These are phyloP conservation scores for Trichocomaceae sp. DNA, from an alignment of 2,329 filamentous ascomycete species.

Conservation along the genomic window DNA sequence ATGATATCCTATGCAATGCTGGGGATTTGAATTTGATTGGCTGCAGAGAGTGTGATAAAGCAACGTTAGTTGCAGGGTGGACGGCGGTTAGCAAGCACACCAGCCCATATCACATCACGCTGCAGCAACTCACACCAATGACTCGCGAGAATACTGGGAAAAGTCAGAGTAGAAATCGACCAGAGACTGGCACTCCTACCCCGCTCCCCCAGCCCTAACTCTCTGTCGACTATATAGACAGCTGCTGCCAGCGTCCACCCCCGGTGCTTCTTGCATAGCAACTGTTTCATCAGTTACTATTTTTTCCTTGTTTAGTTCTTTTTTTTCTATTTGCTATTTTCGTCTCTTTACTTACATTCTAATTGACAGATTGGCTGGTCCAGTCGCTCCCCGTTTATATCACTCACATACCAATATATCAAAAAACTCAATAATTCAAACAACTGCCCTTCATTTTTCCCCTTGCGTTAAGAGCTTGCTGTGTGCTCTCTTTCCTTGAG, in stretches of 20 bases:
- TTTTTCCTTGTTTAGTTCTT: slow-evolving; percentile 17
- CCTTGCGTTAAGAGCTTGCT: background rate
- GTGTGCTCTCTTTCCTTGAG: slow-evolving; percentile 4
- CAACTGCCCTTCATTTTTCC: slow-evolving; percentile 17
- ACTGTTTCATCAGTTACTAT: slow-evolving; percentile 16
- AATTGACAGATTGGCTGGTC: slow-evolving; percentile 38
- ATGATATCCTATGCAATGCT: background rate
- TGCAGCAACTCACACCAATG: slow-evolving; percentile 9
- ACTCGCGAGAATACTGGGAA: background rate
- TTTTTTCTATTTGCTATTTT: slow-evolving; percentile 21
- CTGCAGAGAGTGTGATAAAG: slow-evolving; percentile 1
- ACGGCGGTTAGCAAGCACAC: slow-evolving; percentile 8
- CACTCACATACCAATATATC: slow-evolving; percentile 4
- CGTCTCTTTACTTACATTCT: slow-evolving; percentile 30
- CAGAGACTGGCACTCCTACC: slow-evolving; percentile 1
- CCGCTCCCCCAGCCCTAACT: slow-evolving; percentile 14
- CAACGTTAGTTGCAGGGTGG: slow-evolving; percentile 5
- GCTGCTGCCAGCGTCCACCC: slow-evolving; percentile 19
- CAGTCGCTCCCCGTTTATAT: slow-evolving; percentile 25
- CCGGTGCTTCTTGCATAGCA: slow-evolving; percentile 8
- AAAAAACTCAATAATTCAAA: slow-evolving; percentile 7
- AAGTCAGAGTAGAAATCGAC: background rate
- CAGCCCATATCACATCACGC: slow-evolving; percentile 1
- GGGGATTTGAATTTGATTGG: slow-evolving; percentile 5
- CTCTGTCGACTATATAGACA: slow-evolving; percentile 25